These are phyloP conservation scores for Fusarium nanum DNA, from an alignment of 2,329 filamentous ascomycete species.

Conservation along the genomic window DNA sequence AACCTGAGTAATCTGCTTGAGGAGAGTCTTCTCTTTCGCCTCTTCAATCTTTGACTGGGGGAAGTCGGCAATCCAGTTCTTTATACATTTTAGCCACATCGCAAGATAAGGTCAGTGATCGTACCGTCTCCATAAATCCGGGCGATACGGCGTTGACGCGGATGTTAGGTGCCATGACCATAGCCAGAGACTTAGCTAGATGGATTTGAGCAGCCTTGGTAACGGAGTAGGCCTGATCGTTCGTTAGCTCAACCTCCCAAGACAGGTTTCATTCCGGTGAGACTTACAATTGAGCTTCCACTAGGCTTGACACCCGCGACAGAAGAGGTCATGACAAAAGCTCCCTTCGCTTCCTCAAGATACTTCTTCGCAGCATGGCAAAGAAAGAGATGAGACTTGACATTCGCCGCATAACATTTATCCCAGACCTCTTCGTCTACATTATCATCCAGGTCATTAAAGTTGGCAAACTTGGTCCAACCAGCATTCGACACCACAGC, in stretches of 20 bases:
- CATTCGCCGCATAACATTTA: slow-evolving; percentile 12
- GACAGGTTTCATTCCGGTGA: rapidly evolving
- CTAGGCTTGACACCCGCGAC: slow-evolving; percentile 13
- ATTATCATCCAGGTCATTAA: slow-evolving; percentile 5
- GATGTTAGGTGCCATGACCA: slow-evolving; percentile 11
- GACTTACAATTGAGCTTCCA: slow-evolving; percentile 7
- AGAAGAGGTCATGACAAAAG: slow-evolving; percentile 15
- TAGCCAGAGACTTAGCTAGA: slow-evolving; percentile 11
- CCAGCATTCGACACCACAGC: slow-evolving; percentile 17
- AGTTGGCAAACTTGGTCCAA: slow-evolving; percentile 16
- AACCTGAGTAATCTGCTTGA: slow-evolving; percentile 5
- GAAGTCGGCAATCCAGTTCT: slow-evolving; percentile 12
- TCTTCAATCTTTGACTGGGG: slow-evolving; percentile 9
- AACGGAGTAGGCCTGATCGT: not conserved
- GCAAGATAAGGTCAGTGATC: rapidly evolving
- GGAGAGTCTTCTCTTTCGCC: slow-evolving; percentile 6
- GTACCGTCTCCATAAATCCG: slow-evolving; percentile 16
- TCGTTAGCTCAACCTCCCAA: not conserved
- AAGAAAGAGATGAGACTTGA: slow-evolving; percentile 18
- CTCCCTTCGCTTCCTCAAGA: not conserved
- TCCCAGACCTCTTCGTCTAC: slow-evolving; percentile 24
- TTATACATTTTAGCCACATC: not conserved
- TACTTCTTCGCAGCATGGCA: not conserved
- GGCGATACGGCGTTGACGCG: slow-evolving; percentile 20
- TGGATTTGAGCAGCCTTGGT: slow-evolving; percentile 19